Percentiles rank a stretch among this genome's conserved stretches.
Conservation (phyloP, 495 filamentous ascomycete species). For the Bathelium albidoporum region DNA sequence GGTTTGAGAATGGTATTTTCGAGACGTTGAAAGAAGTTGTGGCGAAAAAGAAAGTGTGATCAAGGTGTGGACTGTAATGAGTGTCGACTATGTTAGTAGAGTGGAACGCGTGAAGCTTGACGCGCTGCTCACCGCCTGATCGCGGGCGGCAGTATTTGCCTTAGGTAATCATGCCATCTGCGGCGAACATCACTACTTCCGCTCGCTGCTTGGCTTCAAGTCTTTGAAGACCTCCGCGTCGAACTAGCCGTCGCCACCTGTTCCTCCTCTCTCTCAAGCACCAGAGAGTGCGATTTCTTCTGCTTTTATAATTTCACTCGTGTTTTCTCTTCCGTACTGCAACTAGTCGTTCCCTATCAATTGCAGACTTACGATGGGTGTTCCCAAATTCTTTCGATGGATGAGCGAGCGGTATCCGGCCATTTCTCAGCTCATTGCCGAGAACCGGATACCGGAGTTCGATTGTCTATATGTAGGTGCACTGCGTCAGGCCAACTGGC, state of each 20-base stretch:
- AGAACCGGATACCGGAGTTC: conserved; percentile 98
- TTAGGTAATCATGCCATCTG: background rate
- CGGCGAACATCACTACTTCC: background rate
- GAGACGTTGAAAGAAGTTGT: too few relatives aligned
- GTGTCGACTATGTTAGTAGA: background rate
- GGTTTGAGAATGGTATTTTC: too few relatives aligned
- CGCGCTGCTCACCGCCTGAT: background rate
- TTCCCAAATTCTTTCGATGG: conserved; percentile 94
- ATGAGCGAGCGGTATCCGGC: conserved; percentile 97
- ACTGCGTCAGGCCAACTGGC: background rate
- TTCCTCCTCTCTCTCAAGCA: background rate
- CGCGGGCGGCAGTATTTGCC: background rate
- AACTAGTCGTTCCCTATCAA: background rate
- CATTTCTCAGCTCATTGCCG: conserved; percentile 96
- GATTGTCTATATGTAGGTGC: conserved; percentile 77
- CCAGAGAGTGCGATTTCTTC: background rate
- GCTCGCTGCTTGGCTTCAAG: background rate
- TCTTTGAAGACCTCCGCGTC: conserved; percentile 21
- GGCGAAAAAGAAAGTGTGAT: too few relatives aligned
- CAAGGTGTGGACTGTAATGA: background rate
- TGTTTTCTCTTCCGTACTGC: background rate
- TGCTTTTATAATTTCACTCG: background rate
- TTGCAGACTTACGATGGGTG: conserved; percentile 45
- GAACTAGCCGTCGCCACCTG: conserved; percentile 7
- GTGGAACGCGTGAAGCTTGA: background rate